Conservation (phyloP, 2,329 filamentous ascomycete genomes). For the Talaromyces sp. region DNA sequence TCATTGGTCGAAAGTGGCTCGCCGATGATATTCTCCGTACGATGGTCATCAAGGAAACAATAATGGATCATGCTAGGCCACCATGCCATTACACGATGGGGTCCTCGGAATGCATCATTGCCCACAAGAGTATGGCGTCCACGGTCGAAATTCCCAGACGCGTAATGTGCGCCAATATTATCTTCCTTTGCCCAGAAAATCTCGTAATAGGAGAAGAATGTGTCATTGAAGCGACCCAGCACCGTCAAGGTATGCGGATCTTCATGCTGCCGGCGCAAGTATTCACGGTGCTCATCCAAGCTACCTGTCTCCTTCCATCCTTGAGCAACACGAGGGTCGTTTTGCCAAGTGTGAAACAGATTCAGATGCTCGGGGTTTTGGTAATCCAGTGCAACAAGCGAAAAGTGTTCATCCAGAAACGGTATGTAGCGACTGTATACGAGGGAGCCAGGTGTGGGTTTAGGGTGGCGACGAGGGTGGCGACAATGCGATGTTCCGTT, state of each 20-base stretch:
- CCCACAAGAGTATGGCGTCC: slow-evolving; percentile 64
- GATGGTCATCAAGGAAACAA: slow-evolving; percentile 60
- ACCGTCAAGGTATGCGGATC: slow-evolving; percentile 74
- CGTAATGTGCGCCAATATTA: slow-evolving; percentile 60
- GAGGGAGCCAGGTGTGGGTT: slow-evolving; percentile 68
- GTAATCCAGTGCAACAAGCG: slow-evolving; percentile 72
- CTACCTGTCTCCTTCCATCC: slow-evolving; percentile 80
- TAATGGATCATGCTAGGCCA: slow-evolving; percentile 61
- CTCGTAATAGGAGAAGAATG: slow-evolving; percentile 75
- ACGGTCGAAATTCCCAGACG: slow-evolving; percentile 59
- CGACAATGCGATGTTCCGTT: slow-evolving; percentile 58
- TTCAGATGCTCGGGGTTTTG: slow-evolving; percentile 63
- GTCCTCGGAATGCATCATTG: slow-evolving; percentile 57
- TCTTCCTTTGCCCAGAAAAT: slow-evolving; percentile 74
- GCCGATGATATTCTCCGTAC: slow-evolving; percentile 55
- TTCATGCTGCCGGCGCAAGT: slow-evolving; percentile 66
- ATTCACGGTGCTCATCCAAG: slow-evolving; percentile 71
- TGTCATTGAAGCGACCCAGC: slow-evolving; percentile 70
- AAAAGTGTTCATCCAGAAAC: slow-evolving; percentile 73
- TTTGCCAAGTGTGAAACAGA: slow-evolving; percentile 79
- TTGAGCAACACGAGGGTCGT: slow-evolving; percentile 75
- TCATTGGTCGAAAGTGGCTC: slow-evolving; percentile 73
- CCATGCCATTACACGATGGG: slow-evolving; percentile 60
- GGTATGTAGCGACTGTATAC: slow-evolving; percentile 79
- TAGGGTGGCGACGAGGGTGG: slow-evolving; percentile 71